These are phyloP conservation scores for Hortiboletus flavorubellus DNA, from an alignment of 768 basidiomycete genomes.

Conservation along the genomic window DNA sequence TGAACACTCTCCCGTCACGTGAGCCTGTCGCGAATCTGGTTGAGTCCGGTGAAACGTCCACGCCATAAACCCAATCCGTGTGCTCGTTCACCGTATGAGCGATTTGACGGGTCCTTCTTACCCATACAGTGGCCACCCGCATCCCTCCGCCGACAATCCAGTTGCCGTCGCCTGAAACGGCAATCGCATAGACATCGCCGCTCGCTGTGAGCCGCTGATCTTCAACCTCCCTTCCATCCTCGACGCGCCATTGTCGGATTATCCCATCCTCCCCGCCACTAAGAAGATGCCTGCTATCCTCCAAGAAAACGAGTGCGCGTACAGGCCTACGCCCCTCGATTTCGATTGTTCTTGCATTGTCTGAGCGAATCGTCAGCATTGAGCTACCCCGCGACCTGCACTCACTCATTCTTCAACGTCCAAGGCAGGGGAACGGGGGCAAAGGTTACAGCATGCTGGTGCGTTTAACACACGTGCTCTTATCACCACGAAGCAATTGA, in stretches of 20 bases:
- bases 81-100: background rate
- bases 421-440: no score
- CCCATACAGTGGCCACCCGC: background rate
- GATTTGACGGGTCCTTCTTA: background rate
- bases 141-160: conserved; percentile 1
- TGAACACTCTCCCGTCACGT: background rate
- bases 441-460: no score
- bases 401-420: background rate
- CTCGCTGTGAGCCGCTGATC: background rate
- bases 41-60: conserved; percentile 6
- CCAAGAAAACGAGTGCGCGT: background rate
- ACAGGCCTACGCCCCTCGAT: background rate
- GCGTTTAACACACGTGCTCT: background rate
- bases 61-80: background rate
- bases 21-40: conserved; percentile 3
- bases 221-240: background rate
- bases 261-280: background rate
- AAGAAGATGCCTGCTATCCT: background rate
- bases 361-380: background rate
- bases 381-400: background rate
- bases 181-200: background rate
- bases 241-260: conserved; percentile 2
- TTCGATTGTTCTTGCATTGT: background rate
- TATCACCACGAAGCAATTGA: background rate
- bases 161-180: background rate